phyloP scores from a whole-genome alignment of 1,139 yeast genomes.

The Sugiyamaella novakii region DNA sequence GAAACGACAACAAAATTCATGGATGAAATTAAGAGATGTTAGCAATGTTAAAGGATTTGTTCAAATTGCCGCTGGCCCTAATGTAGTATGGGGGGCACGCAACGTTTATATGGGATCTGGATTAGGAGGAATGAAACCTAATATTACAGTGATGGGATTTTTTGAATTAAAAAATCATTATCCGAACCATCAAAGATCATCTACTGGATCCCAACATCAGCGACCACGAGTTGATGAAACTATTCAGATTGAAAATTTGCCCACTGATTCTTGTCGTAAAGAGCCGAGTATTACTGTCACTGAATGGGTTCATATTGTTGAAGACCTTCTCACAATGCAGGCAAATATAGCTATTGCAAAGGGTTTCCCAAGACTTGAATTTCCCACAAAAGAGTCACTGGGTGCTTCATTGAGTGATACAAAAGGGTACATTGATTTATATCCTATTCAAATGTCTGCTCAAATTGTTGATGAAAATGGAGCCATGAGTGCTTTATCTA shows the following conservation, averaged over 20 bases:
- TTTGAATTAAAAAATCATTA: conserved; percentile 54
- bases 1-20: conserved; percentile 70
- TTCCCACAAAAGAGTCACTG: conserved; percentile 48
- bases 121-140: conserved; percentile 95
- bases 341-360: conserved; percentile 93
- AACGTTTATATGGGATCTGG: conserved; percentile 92
- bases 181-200: not conserved
- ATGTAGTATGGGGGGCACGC: conserved; percentile 93
- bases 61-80: conserved; percentile 85
- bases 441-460: conserved; percentile 96
- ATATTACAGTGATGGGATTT: conserved; percentile 87
- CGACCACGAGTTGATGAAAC: conserved; percentile 5
- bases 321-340: conserved; percentile 88
- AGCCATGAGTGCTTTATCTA: conserved; percentile 66
- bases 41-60: conserved; percentile 87
- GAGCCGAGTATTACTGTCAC: conserved; percentile 69
- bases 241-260: conserved; percentile 48
- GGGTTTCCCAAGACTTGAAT: conserved; percentile 65
- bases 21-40: conserved; percentile 79
- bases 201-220: not conserved
- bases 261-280: conserved; percentile 78
- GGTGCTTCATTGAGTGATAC: conserved; percentile 29
- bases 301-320: conserved; percentile 92
- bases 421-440: conserved; percentile 69
- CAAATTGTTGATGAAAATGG: conserved; percentile 67